Evolutionary conservation across 179 eudicot genomes (phyloP).

Genomic region (Actinidia arguta): DNA sequence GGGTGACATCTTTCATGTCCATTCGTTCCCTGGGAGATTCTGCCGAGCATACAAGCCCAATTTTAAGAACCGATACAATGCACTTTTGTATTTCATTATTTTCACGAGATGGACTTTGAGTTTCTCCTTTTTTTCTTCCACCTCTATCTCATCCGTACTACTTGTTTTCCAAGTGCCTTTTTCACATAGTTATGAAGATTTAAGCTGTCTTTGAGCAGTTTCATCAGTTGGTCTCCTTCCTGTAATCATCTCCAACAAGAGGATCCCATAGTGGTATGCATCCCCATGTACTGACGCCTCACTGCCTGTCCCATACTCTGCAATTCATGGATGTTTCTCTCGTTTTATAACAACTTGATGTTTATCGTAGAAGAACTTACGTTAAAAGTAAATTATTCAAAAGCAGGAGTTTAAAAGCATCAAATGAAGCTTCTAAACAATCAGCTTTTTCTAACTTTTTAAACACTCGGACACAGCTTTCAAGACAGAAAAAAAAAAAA

Average conservation of each 20-base stretch:
- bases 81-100: not conserved
- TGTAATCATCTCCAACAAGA: not conserved
- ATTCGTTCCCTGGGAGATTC: not conserved
- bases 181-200: not conserved
- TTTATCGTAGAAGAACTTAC: no score
- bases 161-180: not conserved
- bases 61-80: not conserved
- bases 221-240: not conserved
- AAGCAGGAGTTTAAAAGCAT: no score
- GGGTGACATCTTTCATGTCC: not conserved
- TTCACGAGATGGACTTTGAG: not conserved
- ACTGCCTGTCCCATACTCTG: not conserved
- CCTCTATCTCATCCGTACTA: not conserved
- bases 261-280: not conserved
- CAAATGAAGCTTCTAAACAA: no score
- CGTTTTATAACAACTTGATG: no score
- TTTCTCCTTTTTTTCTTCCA: not conserved
- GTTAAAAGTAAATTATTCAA: no score
- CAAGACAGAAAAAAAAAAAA: no score
- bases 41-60: not conserved
- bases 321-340: not conserved
- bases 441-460: no score
- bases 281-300: not conserved
- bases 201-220: not conserved
- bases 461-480: no score